phyloP scores from a whole-genome alignment of 2,329 filamentous ascomycete genomes.

The Verticillium nonalfalfae region DNA sequence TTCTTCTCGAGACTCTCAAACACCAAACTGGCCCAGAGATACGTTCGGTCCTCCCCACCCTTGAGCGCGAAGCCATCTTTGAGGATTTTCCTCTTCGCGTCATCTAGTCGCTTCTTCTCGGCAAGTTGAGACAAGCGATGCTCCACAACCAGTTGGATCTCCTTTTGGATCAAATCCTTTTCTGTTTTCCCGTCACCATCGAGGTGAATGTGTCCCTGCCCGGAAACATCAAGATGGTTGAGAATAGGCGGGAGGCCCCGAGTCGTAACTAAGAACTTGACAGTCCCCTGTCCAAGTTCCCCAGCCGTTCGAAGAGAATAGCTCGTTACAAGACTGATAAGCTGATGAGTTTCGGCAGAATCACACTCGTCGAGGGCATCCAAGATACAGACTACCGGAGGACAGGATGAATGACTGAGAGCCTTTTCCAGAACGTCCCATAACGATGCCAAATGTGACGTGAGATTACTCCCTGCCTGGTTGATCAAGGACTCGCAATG shows the following conservation, averaged over 20 bases:
- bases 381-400: neutral
- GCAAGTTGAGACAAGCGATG: neutral
- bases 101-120: neutral
- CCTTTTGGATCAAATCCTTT: neutral
- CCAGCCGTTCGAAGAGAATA: neutral
- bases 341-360: neutral
- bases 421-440: neutral
- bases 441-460: neutral
- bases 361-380: slow-evolving; percentile 1
- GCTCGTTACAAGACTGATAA: neutral
- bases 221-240: neutral
- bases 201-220: neutral
- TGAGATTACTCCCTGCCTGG: neutral
- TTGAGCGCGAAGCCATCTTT: neutral
- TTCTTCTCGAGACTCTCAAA: neutral
- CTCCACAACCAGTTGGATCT: neutral
- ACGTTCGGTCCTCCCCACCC: neutral
- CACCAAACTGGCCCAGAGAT: neutral
- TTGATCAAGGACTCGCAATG: neutral
- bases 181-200: neutral
- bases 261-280: neutral
- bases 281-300: neutral
- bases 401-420: neutral
- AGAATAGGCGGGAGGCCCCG: neutral
- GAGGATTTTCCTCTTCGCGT: neutral